A percentile compares a stretch with the other conserved stretches of the same genome.
These are phyloP conservation scores for Monilinia polystroma DNA, from an alignment of 2,329 filamentous ascomycete species.

Conservation along the genomic window DNA sequence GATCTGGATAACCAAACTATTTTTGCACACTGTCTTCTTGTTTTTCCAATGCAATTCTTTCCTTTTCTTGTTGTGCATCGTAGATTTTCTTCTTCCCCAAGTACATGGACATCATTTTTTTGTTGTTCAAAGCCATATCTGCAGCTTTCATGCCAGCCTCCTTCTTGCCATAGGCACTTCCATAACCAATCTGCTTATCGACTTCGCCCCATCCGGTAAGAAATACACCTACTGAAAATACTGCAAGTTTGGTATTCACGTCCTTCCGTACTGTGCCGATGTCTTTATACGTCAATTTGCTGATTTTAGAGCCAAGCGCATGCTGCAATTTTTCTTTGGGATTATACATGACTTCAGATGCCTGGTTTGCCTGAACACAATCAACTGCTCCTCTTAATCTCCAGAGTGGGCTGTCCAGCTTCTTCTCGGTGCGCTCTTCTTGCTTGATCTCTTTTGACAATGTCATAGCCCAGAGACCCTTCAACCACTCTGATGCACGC, in stretches of 20 bases:
- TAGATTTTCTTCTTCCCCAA: slow-evolving; percentile 48
- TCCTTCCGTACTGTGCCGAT: slow-evolving; percentile 54
- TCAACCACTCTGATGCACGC: slow-evolving; percentile 68
- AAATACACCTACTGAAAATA: slow-evolving; percentile 64
- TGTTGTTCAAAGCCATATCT: slow-evolving; percentile 60
- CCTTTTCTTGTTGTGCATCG: slow-evolving; percentile 41
- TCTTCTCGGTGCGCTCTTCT: slow-evolving; percentile 37
- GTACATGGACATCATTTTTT: slow-evolving; percentile 54
- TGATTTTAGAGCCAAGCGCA: slow-evolving; percentile 51
- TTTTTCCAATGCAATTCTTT: slow-evolving; percentile 32
- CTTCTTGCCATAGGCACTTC: slow-evolving; percentile 64
- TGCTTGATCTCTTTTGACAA: slow-evolving; percentile 55
- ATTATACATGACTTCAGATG: slow-evolving; percentile 34
- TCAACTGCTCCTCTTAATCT: slow-evolving; percentile 30
- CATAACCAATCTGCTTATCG: slow-evolving; percentile 58
- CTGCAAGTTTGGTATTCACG: slow-evolving; percentile 51
- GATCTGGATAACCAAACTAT: neutral
- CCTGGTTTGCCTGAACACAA: slow-evolving; percentile 17
- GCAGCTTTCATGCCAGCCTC: slow-evolving; percentile 70
- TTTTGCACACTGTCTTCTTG: slow-evolving; percentile 2
- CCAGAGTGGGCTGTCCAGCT: slow-evolving; percentile 36
- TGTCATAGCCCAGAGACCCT: slow-evolving; percentile 68
- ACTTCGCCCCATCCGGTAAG: slow-evolving; percentile 68
- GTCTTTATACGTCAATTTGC: slow-evolving; percentile 62
- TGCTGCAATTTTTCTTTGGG: slow-evolving; percentile 55